Percentiles rank a stretch among this genome's conserved stretches.
Evolutionary conservation across 73 alveolate species (phyloP).

Genomic region (Breviolum minutum): DNA sequence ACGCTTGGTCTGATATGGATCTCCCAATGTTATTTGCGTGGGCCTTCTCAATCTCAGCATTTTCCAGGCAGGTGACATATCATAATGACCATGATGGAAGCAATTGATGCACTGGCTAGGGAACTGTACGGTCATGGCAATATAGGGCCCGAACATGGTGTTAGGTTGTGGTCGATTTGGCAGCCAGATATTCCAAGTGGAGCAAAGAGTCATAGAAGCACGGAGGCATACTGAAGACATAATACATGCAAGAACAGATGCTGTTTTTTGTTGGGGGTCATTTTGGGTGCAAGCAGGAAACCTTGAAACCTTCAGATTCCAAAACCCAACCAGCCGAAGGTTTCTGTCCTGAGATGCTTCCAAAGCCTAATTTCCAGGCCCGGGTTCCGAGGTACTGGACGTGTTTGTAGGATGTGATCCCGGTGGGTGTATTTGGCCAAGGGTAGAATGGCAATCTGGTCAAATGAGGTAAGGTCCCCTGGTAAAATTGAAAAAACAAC

Average conservation of each 20-base stretch:
- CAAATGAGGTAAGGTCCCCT: too few relatives aligned
- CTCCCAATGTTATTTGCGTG: too few relatives aligned
- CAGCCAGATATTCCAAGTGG: neutral
- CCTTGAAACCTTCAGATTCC: neutral
- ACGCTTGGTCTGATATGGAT: too few relatives aligned
- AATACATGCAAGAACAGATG: neutral
- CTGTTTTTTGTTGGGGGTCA: neutral
- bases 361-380: constrained; percentile 34
- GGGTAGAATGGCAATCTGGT: too few relatives aligned
- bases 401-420: neutral
- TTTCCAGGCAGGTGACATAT: too few relatives aligned
- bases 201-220: neutral
- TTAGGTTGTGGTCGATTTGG: too few relatives aligned
- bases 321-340: neutral
- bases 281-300: neutral
- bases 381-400: neutral
- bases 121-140: too few relatives aligned
- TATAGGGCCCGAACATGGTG: too few relatives aligned
- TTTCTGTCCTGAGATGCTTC: neutral
- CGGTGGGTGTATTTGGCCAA: neutral
- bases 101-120: too few relatives aligned
- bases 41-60: too few relatives aligned
- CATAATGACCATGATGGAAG: too few relatives aligned
- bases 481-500: too few relatives aligned
- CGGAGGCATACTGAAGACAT: neutral